Base-by-base conservation (phyloP, 2,329 filamentous ascomycete species). In the Arthroderma sp. region DNA sequence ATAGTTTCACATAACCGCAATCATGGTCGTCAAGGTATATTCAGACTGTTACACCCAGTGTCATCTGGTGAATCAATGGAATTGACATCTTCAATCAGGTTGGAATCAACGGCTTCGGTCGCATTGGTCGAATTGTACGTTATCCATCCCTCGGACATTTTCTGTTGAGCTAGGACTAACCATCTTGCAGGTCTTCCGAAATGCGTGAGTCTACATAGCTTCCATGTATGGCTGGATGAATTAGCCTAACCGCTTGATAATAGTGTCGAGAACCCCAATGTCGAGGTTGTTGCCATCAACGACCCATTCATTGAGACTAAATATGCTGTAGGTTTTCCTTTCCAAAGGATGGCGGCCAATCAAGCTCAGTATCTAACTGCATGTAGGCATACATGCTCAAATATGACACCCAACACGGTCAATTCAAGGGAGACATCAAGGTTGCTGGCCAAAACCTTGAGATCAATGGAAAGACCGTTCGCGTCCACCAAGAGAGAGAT, bases 31-130 rank as follows among this genome's bases (percentile, higher is more conserved):
- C 50, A 52, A 52, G 50, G 50, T 52, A 51, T 43, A 28, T 46
- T 48, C 51, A 15, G 32, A 3, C 15, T 34, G 8, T 34, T 9
- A 2, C 2, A 34, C 11, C 32, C 32, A 7, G 5, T 28, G 10
- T 37, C 27, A 9, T 30, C 33, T 11, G 22, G 15, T 32, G 28
- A 7, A 42, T 30, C 36, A 7, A 33, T 6, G 27, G 11, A 31
- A 27, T 36, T 47, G 29, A 40, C 62, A 65, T 66, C 68, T 74
- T 67, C 27, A 6, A 28, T 34, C 78, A 93, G 80, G 86, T 93
- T 68, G 87, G 87, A 70, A 95, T 94, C 83, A 96, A 95, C 83
- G 89, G 91, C 71, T 98, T 98, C 78, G 91, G 91, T 75, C 88
- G 91, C 73, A 98, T 98, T 73, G 91, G 91, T 65, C 85, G 91